phyloP scores from a whole-genome alignment of 2,329 filamentous ascomycete genomes.

The Cordyceps javanica region DNA sequence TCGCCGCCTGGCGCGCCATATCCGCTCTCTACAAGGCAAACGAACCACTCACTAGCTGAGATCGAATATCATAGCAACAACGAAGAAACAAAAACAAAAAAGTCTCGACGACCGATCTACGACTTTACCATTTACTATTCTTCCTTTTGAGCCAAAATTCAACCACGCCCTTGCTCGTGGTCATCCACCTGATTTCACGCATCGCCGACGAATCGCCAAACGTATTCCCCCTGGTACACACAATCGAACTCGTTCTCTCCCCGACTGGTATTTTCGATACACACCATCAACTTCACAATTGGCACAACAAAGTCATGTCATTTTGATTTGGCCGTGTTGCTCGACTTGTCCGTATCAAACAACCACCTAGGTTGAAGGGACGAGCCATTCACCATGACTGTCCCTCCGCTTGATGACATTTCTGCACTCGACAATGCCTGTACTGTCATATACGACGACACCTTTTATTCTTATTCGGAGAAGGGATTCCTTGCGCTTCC shows the following conservation, averaged over 20 bases:
- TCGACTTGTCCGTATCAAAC: neutral
- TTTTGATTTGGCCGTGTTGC: slow-evolving; percentile 6
- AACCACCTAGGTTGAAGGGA: slow-evolving; percentile 7
- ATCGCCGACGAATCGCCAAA: neutral
- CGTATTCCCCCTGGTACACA: neutral
- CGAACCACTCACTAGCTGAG: neutral
- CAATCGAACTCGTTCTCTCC: neutral
- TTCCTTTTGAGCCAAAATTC: neutral
- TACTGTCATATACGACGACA: slow-evolving; percentile 73
- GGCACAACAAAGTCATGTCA: slow-evolving; percentile 32
- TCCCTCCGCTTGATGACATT: slow-evolving; percentile 55
- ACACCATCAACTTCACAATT: neutral
- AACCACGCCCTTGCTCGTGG: neutral
- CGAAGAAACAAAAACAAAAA: neutral
- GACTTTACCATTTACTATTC: neutral
- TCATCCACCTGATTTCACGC: neutral
- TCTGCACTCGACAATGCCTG: slow-evolving; percentile 70
- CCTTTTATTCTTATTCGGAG: slow-evolving; percentile 75
- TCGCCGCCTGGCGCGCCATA: slow-evolving; percentile 9
- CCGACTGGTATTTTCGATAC: neutral
- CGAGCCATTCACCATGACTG: slow-evolving; percentile 48
- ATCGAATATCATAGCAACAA: neutral
- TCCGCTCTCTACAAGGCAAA: neutral
- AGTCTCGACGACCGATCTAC: slow-evolving; percentile 1
- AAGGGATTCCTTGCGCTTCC: slow-evolving; percentile 68